Evolutionary conservation across 305 asterid species (phyloP), one percentile per base, ranked within the genome.

Genomic region (Fraxinus platypoda): DNA sequence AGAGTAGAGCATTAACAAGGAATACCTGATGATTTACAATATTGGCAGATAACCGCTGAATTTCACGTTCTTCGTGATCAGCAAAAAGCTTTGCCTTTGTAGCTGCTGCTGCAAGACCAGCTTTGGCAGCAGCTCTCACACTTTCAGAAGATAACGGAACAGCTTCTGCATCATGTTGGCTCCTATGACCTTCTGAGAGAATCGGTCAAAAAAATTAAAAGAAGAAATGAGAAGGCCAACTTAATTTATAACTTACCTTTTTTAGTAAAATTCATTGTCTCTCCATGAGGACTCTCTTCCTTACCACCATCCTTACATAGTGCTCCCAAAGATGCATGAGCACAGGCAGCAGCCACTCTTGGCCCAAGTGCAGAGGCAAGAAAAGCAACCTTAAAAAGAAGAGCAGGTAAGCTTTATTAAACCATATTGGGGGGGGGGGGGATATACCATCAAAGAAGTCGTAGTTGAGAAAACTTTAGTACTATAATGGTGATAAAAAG

Each of bases 261-360:
- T 62, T 77, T 90, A 84, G 78, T 43, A n/a, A 91, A 82, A 82
- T 83, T 89, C 43, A 82, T 59, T 46, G 75, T 81, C 75, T 86
- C 94, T 64, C 88, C 92, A 73, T 7, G 82, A 85, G 92, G 86
- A 83, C 84, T 88, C 80, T 85, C 91, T 83, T 90, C 97, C 83
- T 82, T 86, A 80, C 83, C 87, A 81, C 88, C 85, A 85, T 92
- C 95, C 84, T 88, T 88, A 30, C 93, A 91, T 83, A 96, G 85
- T 54, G 93, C 93, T 76, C 91, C 93, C 89, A 96, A 85, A 46
- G 95, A 93, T 78, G 98, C 96, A 88, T 94, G 99, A 75, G 99
- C 98, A 91, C 99, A 96, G 66, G 97, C 98, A 81, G 99, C 99
- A 90, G 98, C 98, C 81, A 96, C 98, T 86, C 99, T 94, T 26